Percentiles rank a stretch among this genome's conserved stretches.
phyloP scores from a whole-genome alignment of 192 early-diverging fungal species.

The Backusella parvicylindrica region DNA sequence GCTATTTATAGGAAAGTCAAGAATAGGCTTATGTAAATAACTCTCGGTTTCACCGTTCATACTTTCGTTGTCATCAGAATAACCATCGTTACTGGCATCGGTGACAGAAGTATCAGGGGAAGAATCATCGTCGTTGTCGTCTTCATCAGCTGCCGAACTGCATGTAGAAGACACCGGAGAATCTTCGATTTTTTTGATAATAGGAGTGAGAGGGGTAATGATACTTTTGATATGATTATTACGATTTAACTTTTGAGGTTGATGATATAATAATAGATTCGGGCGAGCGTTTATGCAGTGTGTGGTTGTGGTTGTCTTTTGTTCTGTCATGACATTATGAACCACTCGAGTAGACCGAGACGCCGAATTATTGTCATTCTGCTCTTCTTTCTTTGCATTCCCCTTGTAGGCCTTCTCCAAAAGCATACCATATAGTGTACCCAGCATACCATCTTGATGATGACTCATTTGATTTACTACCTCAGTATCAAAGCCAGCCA shows the following conservation, averaged over 20 bases:
- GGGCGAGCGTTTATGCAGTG: background rate
- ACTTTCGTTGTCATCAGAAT: background rate
- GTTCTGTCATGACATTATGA: background rate
- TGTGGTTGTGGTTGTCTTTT: background rate
- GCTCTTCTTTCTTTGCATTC: background rate
- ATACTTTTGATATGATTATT: background rate
- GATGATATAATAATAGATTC: background rate
- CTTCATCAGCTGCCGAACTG: background rate
- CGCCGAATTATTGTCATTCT: background rate
- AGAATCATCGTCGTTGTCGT: background rate
- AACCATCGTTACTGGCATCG: background rate
- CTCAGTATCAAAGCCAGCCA: constrained; percentile 54
- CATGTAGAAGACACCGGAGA: background rate
- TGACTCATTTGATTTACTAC: constrained; percentile 51
- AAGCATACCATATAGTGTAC: constrained; percentile 67
- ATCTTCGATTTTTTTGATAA: background rate
- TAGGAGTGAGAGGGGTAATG: background rate
- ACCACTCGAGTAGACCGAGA: background rate
- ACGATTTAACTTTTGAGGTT: background rate
- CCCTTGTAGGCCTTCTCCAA: constrained; percentile 30
- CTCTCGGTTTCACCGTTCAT: background rate
- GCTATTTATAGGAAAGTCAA: background rate
- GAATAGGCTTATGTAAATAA: background rate
- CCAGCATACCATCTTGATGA: constrained; percentile 50
- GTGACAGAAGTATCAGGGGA: constrained; percentile 10